Conservation (phyloP, 331 rosid species). For the Rhamnella rubrinervis region DNA sequence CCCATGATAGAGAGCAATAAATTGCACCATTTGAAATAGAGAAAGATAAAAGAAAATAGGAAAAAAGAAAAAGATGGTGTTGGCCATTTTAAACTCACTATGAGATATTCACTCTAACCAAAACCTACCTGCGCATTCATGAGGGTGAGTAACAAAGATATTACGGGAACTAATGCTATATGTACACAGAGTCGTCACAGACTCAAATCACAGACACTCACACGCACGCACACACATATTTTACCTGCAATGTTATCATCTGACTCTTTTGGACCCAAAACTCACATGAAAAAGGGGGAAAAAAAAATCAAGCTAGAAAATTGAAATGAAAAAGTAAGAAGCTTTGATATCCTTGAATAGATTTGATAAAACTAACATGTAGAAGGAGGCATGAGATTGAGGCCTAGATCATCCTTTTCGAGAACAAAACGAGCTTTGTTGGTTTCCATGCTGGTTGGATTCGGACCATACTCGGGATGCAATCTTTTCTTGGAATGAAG, state of each 20-base stretch:
- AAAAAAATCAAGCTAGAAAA: conserved; percentile 11
- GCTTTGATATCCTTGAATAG: conserved; percentile 28
- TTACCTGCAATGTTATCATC: conserved; percentile 40
- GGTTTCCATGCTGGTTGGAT: conserved; percentile 31
- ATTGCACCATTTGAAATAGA: conserved; percentile 37
- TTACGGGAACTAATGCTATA: conserved; percentile 53
- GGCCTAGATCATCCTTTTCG: conserved; percentile 83
- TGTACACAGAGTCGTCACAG: conserved; percentile 37
- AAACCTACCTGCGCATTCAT: conserved; percentile 56
- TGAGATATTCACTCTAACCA: conserved; percentile 35
- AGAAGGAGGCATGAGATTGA: conserved; percentile 96
- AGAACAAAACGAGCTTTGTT: conserved; percentile 68
- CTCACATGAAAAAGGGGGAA: background rate
- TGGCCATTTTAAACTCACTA: background rate
- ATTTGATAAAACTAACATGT: conserved; percentile 41
- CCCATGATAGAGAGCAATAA: conserved; percentile 32
- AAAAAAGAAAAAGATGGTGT: conserved; percentile 21
- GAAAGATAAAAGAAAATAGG: conserved; percentile 12
- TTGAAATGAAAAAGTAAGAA: conserved; percentile 17
- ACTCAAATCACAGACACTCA: conserved; percentile 51
- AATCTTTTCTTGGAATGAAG: conserved; percentile 79
- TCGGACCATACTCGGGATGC: conserved; percentile 73
- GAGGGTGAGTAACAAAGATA: conserved; percentile 37
- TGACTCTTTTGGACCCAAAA: conserved; percentile 32
- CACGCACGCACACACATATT: conserved; percentile 44